Evolutionary conservation across 805 yeast genomes (phyloP), one percentile per base, ranked within the genome.

Genomic region (Sungouiozyma ichnusensis): DNA sequence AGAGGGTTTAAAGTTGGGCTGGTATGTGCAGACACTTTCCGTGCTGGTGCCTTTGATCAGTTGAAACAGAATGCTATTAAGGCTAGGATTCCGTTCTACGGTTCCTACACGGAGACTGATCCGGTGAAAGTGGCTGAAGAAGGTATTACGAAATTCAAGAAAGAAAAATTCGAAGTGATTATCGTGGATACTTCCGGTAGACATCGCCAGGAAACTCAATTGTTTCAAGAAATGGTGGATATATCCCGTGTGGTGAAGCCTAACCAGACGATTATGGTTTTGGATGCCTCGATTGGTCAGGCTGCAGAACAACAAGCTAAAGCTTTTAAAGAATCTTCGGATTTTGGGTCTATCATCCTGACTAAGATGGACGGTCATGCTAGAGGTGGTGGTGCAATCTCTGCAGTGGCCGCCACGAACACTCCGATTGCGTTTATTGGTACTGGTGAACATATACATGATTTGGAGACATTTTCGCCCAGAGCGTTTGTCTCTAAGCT

Each of bases 31-130:
- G 98, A 92, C 69, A 92, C 98, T 24, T 92, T 90, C 72, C 80
- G 98, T 73, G 98, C 98, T 32, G 98, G 98, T 73, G 98, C 98
- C 2, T 90, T 90, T 69, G 98, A 90, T 66, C 98, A 90, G 71
- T 74, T 90, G 65, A 90, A 92, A 62, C 98, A 90, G 65, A 90
- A 90, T 64, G 97, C 98, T 18, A 86, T 90, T 42, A 85, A 86
- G 67, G 94, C 98, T 1, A 78, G 82, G 52, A 85, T 90, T 43
- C 97, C 98, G 36, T 90, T 77, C 64, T 90, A 79, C 62, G 98
- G 98, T 54, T 83, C 95, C 5, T 92, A 92, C 63, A 79, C 92
- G 2, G 97, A 90, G 66, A 85, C 94, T 1, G 94, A 92, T 57
- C 98, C 98, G 1, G 97, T 85, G 9, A 79, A 76, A 48, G 95